Evolutionary conservation across 768 basidiomycete genomes (phyloP).

Genomic region (Myochromella boudieri): DNA sequence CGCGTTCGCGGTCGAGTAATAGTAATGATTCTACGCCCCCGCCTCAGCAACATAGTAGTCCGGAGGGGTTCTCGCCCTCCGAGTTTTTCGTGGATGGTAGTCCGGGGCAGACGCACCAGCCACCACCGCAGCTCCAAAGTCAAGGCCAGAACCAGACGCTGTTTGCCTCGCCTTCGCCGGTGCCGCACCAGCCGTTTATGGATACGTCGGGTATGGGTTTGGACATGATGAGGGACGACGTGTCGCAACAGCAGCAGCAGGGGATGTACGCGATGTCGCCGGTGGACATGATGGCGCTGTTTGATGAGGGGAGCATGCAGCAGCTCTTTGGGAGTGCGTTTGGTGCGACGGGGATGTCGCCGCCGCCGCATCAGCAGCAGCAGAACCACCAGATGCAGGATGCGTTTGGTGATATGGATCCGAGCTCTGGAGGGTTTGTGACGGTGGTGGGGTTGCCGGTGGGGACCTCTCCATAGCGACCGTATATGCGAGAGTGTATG

Average conservation of each 20-base stretch:
- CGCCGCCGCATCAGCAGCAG: slow-evolving; percentile 3
- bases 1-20: slow-evolving; percentile 41
- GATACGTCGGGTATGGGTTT: slow-evolving; percentile 37
- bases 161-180: too few relatives aligned
- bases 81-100: slow-evolving; percentile 71
- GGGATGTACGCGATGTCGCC: slow-evolving; percentile 61
- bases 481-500: too few relatives aligned
- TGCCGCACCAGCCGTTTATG: slow-evolving; percentile 29
- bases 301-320: slow-evolving; percentile 44
- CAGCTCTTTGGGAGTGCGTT: too few relatives aligned
- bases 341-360: slow-evolving; percentile 27
- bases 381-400: slow-evolving; percentile 18
- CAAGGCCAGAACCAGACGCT: too few relatives aligned
- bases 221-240: slow-evolving; percentile 48
- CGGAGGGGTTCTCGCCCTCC: slow-evolving; percentile 63
- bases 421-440: too few relatives aligned
- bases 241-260: too few relatives aligned
- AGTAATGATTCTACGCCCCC: slow-evolving; percentile 46
- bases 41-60: slow-evolving; percentile 55
- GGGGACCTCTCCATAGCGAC: slow-evolving; percentile 32
- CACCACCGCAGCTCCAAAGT: too few relatives aligned
- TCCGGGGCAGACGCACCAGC: too few relatives aligned
- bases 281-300: slow-evolving; percentile 61
- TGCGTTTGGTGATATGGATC: too few relatives aligned
- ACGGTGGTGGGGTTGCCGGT: too few relatives aligned